Conservation (phyloP, 2,329 filamentous ascomycete genomes). For the Massarina eburnea region DNA sequence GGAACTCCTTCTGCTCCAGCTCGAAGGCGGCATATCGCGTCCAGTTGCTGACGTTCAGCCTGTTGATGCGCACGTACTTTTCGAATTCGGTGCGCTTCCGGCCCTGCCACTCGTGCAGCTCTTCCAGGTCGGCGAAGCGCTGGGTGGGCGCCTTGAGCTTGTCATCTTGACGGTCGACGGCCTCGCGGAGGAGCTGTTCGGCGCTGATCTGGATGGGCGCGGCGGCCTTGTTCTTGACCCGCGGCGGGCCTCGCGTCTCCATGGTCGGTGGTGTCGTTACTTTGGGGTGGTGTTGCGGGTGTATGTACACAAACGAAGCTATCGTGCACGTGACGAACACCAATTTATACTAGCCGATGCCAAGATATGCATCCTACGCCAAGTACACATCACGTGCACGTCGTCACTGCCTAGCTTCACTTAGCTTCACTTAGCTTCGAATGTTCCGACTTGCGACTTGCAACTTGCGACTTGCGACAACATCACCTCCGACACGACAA, state of each 20-base stretch:
- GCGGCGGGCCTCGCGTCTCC: slow-evolving; percentile 89
- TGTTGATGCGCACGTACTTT: slow-evolving; percentile 93
- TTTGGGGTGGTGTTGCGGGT: slow-evolving; percentile 5
- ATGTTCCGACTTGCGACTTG: too few relatives aligned
- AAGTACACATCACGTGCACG: slow-evolving; percentile 21
- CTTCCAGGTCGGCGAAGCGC: slow-evolving; percentile 93
- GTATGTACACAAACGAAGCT: too few relatives aligned
- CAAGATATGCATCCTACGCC: slow-evolving; percentile 17
- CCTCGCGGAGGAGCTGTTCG: slow-evolving; percentile 95
- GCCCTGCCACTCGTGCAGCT: slow-evolving; percentile 96
- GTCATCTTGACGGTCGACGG: slow-evolving; percentile 92
- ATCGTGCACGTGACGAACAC: too few relatives aligned
- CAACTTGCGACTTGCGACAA: too few relatives aligned
- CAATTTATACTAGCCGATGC: too few relatives aligned
- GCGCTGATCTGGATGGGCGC: slow-evolving; percentile 84
- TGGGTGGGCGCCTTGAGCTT: slow-evolving; percentile 87
- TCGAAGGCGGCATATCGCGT: slow-evolving; percentile 97
- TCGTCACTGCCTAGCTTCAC: slow-evolving; percentile 7
- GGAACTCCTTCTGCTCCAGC: slow-evolving; percentile 96
- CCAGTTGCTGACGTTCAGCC: slow-evolving; percentile 98
- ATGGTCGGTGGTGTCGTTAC: slow-evolving; percentile 54
- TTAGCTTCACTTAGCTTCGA: not conserved
- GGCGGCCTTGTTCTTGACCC: slow-evolving; percentile 98
- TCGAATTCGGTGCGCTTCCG: slow-evolving; percentile 96
- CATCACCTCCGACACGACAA: slow-evolving; percentile 7